Evolutionary conservation across 2,329 filamentous ascomycete genomes (phyloP), one percentile per base, ranked within the genome.

Genomic region (Trichoderma atroviride): DNA sequence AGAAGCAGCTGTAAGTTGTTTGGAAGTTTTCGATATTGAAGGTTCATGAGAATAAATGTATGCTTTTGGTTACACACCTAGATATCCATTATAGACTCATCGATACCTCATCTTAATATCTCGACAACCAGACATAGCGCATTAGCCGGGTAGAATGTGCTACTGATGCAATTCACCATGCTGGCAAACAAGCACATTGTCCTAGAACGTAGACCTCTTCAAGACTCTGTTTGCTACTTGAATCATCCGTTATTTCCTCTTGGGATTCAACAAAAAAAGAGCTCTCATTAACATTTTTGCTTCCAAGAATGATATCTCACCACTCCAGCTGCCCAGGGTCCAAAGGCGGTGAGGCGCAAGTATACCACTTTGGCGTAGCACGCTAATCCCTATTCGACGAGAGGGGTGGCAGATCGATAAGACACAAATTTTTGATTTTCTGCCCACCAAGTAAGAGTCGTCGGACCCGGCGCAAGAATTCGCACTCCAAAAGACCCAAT

Each of bases 361-460:
- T 63, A 52, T 50, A 31, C 56, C 68, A 67, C 31, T 53, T 52
- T n/a, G 31, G 35, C 57, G 13, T 7, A 11, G 4, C 9, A 35
- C 74, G 68, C 79, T 79, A 79, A 74, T 35, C 78, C 73, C 5
- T 33, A 73, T 73, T 22, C 31, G 71, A 74, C 70, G 76, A 74
- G 79, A 78, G 79, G 79, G 78, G 77, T 78, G 76, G 74, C 74
- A 77, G 77, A 80, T 81, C 76, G 79, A 81, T 80, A 80, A 80
- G 78, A 71, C 76, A 77, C 74, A 79, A 75, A 50, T 74, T 79
- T 79, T 79, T 74, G 74, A 78, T 78, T 77, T 76, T 75, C 73
- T 73, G 70, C 73, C 76, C 74, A 77, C 74, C 74, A 61, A 63
- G 31, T 37, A 50, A 66, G 35, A 40, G 40, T 59, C 33, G 50